phyloP scores from a whole-genome alignment of 345 rosid genomes.

The Melaleuca alternifolia region DNA sequence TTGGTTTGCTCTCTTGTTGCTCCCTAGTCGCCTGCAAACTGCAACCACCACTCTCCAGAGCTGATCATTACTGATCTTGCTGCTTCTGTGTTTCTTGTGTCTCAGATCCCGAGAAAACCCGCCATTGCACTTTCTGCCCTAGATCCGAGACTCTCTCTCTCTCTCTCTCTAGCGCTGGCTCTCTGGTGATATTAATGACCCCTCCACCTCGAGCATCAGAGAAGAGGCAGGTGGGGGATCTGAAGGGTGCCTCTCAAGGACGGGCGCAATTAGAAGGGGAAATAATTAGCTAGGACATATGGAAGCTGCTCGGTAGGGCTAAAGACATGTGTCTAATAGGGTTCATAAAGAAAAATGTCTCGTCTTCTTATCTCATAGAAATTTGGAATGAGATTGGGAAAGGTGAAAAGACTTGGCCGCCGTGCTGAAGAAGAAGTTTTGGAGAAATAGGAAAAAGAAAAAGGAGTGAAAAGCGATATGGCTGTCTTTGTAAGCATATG shows the following conservation, averaged over 20 bases:
- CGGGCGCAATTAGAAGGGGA: not conserved
- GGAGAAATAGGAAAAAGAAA: not conserved
- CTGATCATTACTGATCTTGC: not conserved
- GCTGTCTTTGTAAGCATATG: not conserved
- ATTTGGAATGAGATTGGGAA: not conserved
- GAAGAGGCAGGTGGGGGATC: not conserved
- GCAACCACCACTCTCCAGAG: not conserved
- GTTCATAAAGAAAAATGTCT: not conserved
- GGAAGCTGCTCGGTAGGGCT: not conserved
- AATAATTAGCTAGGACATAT: not conserved
- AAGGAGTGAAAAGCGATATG: not conserved
- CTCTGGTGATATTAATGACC: not conserved
- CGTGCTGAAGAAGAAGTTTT: not conserved
- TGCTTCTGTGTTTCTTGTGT: not conserved
- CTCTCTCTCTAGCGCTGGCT: not conserved
- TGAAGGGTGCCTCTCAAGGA: not conserved
- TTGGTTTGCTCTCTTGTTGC: not conserved
- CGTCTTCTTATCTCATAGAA: not conserved
- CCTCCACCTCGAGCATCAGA: not conserved
- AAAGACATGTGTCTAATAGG: not conserved
- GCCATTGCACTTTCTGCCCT: conserved; percentile 34
- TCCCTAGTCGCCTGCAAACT: not conserved
- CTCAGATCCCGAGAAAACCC: conserved; percentile 32
- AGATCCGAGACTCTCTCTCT: not conserved
- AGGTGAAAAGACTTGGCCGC: not conserved